Evolutionary conservation across 352 stramenopile genomes (phyloP).

Genomic region (Globisporangium cystogenes): DNA sequence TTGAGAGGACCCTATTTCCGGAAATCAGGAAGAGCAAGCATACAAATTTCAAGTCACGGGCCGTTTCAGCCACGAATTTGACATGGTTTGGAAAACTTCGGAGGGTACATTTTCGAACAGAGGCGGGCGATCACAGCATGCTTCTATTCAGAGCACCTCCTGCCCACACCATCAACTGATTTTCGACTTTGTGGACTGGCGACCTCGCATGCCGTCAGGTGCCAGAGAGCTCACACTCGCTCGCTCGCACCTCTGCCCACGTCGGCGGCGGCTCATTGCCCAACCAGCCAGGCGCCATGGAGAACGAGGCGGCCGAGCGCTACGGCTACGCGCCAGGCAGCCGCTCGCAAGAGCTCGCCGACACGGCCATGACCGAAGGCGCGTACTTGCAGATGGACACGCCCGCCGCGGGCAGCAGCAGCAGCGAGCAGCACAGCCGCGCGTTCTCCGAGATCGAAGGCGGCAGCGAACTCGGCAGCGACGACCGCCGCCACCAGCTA

Average conservation of each 20-base stretch:
- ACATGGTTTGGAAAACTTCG: not conserved
- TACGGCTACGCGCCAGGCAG: conserved; percentile 7
- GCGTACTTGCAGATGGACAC: conserved; percentile 14
- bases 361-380: conserved; percentile 15
- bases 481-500: not conserved
- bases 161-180: not conserved
- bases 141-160: not conserved
- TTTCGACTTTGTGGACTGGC: not conserved
- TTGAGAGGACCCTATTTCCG: too few species aligned
- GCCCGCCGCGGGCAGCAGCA: not conserved
- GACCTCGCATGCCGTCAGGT: not conserved
- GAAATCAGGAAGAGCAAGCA: not conserved
- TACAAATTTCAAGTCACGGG: not conserved
- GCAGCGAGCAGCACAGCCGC: not conserved
- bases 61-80: not conserved
- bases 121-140: not conserved
- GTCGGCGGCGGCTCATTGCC: not conserved
- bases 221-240: too few species aligned
- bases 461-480: conserved; percentile 3
- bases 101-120: not conserved
- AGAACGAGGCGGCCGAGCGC: conserved; percentile 7
- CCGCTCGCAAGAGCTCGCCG: conserved; percentile 8
- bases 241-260: not conserved
- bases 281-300: conserved; percentile 1
- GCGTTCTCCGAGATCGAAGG: conserved; percentile 8